These are phyloP conservation scores for Chondrus crispus DNA, from an alignment of 23 red algal species.

Conservation along the genomic window DNA sequence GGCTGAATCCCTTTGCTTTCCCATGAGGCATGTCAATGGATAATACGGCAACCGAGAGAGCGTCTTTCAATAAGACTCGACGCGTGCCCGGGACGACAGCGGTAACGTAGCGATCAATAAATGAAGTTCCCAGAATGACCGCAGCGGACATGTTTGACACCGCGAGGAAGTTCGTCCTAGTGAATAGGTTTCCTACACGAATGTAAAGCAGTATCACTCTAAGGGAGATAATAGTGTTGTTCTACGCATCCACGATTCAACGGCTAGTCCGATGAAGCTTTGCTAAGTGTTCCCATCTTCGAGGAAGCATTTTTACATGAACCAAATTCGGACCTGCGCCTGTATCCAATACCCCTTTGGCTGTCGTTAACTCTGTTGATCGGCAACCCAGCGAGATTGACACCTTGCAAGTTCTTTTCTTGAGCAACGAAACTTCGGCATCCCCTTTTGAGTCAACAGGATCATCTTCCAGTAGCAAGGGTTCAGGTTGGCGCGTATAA, in stretches of 20 bases:
- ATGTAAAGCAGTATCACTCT: background rate
- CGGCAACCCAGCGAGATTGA: no score
- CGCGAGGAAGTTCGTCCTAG: background rate
- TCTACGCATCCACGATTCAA: background rate
- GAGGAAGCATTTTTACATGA: background rate
- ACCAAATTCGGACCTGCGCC: background rate
- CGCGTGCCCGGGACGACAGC: background rate
- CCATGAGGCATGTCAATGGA: background rate
- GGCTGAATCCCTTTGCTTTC: background rate
- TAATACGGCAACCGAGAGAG: background rate
- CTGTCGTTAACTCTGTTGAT: background rate
- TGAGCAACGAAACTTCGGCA: no score
- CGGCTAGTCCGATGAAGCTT: background rate
- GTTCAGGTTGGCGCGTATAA: no score
- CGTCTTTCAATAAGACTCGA: background rate
- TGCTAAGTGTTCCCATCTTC: background rate
- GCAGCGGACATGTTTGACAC: background rate
- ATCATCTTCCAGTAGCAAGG: no score
- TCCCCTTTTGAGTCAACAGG: no score
- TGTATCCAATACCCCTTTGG: background rate
- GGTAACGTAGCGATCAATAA: background rate
- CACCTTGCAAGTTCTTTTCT: no score
- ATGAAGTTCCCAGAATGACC: background rate
- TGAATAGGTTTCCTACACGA: background rate
- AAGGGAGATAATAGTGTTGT: background rate